Percentiles rank a stretch among this genome's conserved stretches.
Evolutionary conservation across 306 rosid genomes (phyloP).

Genomic region (Vicia sativa): DNA sequence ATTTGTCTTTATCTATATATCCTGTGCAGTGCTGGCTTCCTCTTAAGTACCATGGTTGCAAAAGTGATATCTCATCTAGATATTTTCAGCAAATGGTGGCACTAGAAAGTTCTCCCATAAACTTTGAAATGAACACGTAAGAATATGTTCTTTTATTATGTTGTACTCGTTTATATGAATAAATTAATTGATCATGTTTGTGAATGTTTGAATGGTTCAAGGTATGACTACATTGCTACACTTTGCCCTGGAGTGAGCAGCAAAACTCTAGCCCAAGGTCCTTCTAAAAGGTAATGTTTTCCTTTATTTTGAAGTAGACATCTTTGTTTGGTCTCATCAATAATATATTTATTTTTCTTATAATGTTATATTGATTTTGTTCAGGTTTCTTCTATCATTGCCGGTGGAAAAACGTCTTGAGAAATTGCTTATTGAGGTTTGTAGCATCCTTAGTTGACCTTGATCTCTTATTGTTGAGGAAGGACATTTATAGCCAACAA

Average conservation of each 20-base stretch:
- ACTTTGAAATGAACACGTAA: constrained; percentile 78
- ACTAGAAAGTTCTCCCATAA: constrained; percentile 60
- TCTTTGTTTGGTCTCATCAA: constrained; percentile 19
- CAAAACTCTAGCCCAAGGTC: constrained; percentile 50
- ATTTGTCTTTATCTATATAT: constrained; percentile 26
- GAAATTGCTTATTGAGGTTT: constrained; percentile 73
- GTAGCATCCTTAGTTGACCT: constrained; percentile 44
- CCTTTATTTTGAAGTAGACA: constrained; percentile 17
- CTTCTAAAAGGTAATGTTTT: constrained; percentile 64
- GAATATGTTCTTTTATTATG: constrained; percentile 33
- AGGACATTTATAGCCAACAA: constrained; percentile 15
- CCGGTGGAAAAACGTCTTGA: constrained; percentile 80
- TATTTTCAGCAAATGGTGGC: constrained; percentile 70
- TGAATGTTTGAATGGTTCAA: constrained; percentile 44
- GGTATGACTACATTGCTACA: constrained; percentile 72
- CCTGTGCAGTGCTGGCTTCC: constrained; percentile 73
- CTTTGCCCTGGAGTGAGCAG: constrained; percentile 69
- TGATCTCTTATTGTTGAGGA: constrained; percentile 25
- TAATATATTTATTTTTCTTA: constrained; percentile 5
- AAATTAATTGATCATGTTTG: constrained; percentile 19
- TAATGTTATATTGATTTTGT: constrained; percentile 15
- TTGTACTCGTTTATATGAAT: constrained; percentile 17
- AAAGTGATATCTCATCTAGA: constrained; percentile 69
- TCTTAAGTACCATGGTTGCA: constrained; percentile 77
- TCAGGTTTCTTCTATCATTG: constrained; percentile 69